phyloP scores from a whole-genome alignment of 192 early-diverging fungal genomes.

The Rhizophagus prolifer region DNA sequence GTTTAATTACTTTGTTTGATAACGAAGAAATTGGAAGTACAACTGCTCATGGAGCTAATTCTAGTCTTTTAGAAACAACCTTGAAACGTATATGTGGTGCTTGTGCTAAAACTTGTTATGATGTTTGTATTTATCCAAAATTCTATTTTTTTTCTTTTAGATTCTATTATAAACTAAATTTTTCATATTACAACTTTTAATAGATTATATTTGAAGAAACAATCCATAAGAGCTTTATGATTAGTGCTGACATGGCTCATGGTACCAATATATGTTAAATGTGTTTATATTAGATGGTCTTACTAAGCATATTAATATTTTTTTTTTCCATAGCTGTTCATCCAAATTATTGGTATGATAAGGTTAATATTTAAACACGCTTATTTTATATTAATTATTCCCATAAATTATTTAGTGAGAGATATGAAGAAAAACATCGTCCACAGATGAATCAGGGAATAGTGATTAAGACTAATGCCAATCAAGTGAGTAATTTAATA shows the following conservation, averaged over 20 bases:
- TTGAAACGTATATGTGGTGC: conserved; percentile 57
- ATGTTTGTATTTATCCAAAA: no score
- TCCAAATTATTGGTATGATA: conserved; percentile 46
- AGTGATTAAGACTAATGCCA: conserved; percentile 96
- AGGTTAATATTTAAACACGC: neutral
- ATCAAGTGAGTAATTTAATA: conserved; percentile 52
- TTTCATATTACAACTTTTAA: neutral
- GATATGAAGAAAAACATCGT: conserved; percentile 92
- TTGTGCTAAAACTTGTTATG: no score
- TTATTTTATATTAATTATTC: neutral
- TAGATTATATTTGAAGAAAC: conserved; percentile 79
- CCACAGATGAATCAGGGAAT: conserved; percentile 91
- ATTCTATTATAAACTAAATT: neutral
- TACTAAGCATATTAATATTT: neutral
- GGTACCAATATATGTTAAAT: neutral
- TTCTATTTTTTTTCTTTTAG: neutral
- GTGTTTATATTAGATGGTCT: neutral
- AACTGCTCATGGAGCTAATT: conserved; percentile 93
- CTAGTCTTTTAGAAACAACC: conserved; percentile 76
- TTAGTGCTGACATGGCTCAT: conserved; percentile 95
- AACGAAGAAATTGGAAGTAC: conserved; percentile 97
- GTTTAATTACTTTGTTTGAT: conserved; percentile 91
- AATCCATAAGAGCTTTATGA: conserved; percentile 80
- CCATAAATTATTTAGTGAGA: conserved; percentile 50
- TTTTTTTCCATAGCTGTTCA: conserved; percentile 54